These are phyloP conservation scores for Aspergillus udagawae DNA, from an alignment of 2,329 filamentous ascomycete species.

Conservation along the genomic window DNA sequence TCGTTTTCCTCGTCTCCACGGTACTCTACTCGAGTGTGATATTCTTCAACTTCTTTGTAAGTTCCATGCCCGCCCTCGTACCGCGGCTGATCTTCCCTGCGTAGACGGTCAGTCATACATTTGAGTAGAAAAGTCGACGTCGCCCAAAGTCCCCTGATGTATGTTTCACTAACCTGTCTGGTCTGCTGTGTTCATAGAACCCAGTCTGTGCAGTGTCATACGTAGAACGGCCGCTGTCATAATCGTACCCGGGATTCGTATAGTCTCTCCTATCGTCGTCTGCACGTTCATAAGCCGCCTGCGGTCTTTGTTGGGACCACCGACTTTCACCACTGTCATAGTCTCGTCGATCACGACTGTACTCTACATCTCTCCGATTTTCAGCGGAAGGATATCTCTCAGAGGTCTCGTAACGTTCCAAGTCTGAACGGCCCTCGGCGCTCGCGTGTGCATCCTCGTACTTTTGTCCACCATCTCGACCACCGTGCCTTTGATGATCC, in stretches of 20 bases:
- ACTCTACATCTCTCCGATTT: neutral
- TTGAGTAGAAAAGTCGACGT: neutral
- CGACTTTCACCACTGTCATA: neutral
- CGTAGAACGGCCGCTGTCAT: constrained; percentile 10
- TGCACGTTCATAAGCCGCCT: neutral
- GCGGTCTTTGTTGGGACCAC: neutral
- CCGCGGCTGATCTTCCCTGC: constrained; percentile 17
- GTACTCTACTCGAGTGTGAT: constrained; percentile 12
- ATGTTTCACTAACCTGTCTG: constrained; percentile 19
- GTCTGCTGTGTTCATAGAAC: constrained; percentile 10
- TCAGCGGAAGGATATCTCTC: neutral
- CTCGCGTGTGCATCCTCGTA: neutral
- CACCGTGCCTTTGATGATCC: neutral
- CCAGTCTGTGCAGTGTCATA: constrained; percentile 11
- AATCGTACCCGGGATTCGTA: constrained; percentile 16
- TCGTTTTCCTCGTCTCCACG: constrained; percentile 16
- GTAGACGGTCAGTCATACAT: constrained; percentile 8
- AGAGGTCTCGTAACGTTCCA: neutral
- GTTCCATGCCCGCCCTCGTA: constrained; percentile 17
- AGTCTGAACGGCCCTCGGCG: neutral
- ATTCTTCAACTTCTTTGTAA: constrained; percentile 9
- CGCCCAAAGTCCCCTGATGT: neutral
- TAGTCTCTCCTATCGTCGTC: constrained; percentile 6
- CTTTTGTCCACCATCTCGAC: neutral
- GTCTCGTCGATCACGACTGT: neutral